Evolutionary conservation across 441 rosid species (phyloP).

Genomic region (Erodium texanum): DNA sequence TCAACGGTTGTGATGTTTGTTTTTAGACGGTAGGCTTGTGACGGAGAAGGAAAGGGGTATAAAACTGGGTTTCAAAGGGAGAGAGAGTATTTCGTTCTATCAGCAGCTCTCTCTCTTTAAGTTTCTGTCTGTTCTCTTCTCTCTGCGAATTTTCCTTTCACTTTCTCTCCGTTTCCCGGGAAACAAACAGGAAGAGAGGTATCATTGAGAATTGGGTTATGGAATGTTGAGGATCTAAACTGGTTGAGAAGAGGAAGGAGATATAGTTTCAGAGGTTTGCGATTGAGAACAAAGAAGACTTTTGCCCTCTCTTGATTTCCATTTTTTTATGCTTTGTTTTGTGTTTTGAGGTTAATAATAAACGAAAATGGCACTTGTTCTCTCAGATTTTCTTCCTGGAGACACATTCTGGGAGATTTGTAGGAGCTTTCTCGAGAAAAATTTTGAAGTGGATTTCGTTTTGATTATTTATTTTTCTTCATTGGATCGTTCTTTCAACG

Average conservation of each 20-base stretch:
- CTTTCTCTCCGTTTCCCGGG: constrained; percentile 27
- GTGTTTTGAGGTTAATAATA: background rate
- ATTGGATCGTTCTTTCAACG: constrained; percentile 13
- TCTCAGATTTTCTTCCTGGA: constrained; percentile 3
- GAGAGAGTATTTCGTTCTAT: constrained; percentile 25
- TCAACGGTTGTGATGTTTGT: constrained; percentile 18
- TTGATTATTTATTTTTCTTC: constrained; percentile 2
- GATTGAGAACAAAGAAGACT: constrained; percentile 9
- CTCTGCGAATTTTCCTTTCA: constrained; percentile 26
- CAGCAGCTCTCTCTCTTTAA: constrained; percentile 18
- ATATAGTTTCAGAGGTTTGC: constrained; percentile 22
- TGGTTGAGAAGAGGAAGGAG: background rate
- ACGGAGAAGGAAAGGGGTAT: constrained; percentile 25
- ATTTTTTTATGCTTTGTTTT: background rate
- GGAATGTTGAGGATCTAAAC: constrained; percentile 29
- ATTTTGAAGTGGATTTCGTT: constrained; percentile 8
- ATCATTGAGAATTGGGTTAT: constrained; percentile 14
- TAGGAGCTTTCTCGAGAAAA: background rate
- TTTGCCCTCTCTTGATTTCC: constrained; percentile 3
- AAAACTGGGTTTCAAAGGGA: constrained; percentile 17
- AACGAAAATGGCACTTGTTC: background rate
- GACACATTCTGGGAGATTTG: constrained; percentile 17
- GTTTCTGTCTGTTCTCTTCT: constrained; percentile 17
- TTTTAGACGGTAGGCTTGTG: constrained; percentile 14
- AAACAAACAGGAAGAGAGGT: constrained; percentile 24